These are phyloP conservation scores for Spergularia bocconei DNA, from an alignment of 148 eudicot genomes.

Conservation along the genomic window DNA sequence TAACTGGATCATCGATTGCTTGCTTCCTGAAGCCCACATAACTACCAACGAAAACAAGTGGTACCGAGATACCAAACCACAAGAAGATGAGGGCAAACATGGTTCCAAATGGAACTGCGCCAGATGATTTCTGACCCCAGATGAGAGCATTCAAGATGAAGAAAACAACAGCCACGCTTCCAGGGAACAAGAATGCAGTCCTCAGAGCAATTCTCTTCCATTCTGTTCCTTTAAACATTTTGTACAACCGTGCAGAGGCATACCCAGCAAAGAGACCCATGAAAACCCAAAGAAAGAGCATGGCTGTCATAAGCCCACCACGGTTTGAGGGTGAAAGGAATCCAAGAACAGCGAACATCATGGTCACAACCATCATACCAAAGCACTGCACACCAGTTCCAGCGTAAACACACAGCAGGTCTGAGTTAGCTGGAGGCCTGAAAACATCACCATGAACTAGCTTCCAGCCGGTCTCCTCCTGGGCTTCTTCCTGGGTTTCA, in stretches of 20 bases:
- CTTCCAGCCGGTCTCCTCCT: slow-evolving; percentile 54
- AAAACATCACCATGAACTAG: slow-evolving; percentile 48
- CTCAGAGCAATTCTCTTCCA: slow-evolving; percentile 45
- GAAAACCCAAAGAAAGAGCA: slow-evolving; percentile 53
- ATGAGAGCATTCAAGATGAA: slow-evolving; percentile 45
- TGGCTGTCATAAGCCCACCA: slow-evolving; percentile 52
- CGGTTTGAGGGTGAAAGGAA: slow-evolving; percentile 56
- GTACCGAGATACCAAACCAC: slow-evolving; percentile 53
- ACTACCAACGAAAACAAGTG: slow-evolving; percentile 43
- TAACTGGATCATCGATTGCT: slow-evolving; percentile 40
- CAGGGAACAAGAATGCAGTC: slow-evolving; percentile 49
- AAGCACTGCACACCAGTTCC: slow-evolving; percentile 53
- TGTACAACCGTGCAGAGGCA: slow-evolving; percentile 43
- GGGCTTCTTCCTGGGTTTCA: slow-evolving; percentile 50
- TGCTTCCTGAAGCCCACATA: slow-evolving; percentile 43
- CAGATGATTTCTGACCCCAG: slow-evolving; percentile 51
- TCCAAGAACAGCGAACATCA: slow-evolving; percentile 50
- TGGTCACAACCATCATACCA: slow-evolving; percentile 48
- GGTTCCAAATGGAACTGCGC: slow-evolving; percentile 51
- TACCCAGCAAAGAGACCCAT: slow-evolving; percentile 52
- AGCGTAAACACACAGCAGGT: slow-evolving; percentile 47
- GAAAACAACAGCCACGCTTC: slow-evolving; percentile 38
- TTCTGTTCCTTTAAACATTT: slow-evolving; percentile 48
- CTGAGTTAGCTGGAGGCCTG: slow-evolving; percentile 42
- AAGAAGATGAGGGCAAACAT: slow-evolving; percentile 45